These are phyloP conservation scores for Cutaneotrichosporon cyanovorans DNA, from an alignment of 1,284 basidiomycete genomes.

Conservation along the genomic window DNA sequence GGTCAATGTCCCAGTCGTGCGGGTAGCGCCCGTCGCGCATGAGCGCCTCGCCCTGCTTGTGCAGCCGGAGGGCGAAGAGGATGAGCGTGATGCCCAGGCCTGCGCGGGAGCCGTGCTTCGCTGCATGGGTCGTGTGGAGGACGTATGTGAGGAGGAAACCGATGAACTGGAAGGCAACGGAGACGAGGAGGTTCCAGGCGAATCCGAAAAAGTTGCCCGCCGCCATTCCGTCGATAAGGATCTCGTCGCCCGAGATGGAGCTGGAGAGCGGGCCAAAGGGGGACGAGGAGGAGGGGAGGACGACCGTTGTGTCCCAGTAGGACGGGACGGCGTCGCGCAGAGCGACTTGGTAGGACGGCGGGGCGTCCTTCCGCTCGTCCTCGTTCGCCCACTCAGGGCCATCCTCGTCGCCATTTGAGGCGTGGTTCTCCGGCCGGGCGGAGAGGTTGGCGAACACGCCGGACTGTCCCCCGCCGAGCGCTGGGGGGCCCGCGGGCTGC, in stretches of 20 bases:
- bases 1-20: conserved; percentile 29
- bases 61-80: conserved; percentile 81
- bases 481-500: conserved; percentile 26
- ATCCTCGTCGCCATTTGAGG: conserved; percentile 53
- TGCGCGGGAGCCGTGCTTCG: conserved; percentile 85
- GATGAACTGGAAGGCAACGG: conserved; percentile 93
- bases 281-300: conserved; percentile 51
- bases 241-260: conserved; percentile 49
- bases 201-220: conserved; percentile 51
- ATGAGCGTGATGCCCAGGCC: conserved; percentile 92
- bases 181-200: conserved; percentile 60
- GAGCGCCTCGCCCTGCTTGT: conserved; percentile 47
- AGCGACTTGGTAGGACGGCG: conserved; percentile 84
- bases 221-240: conserved; percentile 53
- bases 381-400: conserved; percentile 63
- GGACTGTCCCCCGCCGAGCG: conserved; percentile 66
- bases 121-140: conserved; percentile 88
- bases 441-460: conserved; percentile 94
- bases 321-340: conserved; percentile 86
- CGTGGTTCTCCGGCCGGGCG: conserved; percentile 67
- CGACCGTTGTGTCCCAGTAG: conserved; percentile 95
- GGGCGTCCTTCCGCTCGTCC: conserved; percentile 68
- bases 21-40: conserved; percentile 37
- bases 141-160: conserved; percentile 91
- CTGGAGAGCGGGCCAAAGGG: conserved; percentile 48